Evolutionary conservation across 495 filamentous ascomycete species (phyloP).

Genomic region (Aspergillus nidulans): DNA sequence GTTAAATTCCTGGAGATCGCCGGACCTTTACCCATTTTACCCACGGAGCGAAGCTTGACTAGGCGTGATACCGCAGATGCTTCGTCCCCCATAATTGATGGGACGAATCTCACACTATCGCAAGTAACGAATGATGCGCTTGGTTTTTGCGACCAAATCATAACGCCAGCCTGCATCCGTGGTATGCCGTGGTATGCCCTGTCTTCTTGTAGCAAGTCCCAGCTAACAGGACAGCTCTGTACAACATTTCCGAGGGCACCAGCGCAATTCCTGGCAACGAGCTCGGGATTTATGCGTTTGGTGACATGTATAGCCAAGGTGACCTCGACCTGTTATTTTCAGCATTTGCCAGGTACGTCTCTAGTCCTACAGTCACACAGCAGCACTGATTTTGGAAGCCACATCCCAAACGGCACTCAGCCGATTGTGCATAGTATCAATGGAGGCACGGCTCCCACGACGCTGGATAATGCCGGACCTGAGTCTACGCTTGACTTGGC

Average conservation of each 20-base stretch:
- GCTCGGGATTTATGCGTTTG: slow-evolving; percentile 42
- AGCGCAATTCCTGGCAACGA: slow-evolving; percentile 35
- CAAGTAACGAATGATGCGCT: neutral
- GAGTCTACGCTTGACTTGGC: slow-evolving; percentile 53
- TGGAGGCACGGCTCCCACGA: slow-evolving; percentile 34
- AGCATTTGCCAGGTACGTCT: slow-evolving; percentile 16
- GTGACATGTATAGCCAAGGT: slow-evolving; percentile 45
- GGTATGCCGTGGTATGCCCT: neutral
- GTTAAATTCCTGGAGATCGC: slow-evolving; percentile 35
- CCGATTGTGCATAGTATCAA: slow-evolving; percentile 41
- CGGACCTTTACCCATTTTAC: slow-evolving; percentile 4
- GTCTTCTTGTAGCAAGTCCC: neutral
- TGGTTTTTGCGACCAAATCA: slow-evolving; percentile 32
- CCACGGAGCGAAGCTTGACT: slow-evolving; percentile 4
- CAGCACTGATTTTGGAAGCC: neutral
- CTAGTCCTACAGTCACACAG: neutral
- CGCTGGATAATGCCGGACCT: slow-evolving; percentile 25
- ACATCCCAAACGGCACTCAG: slow-evolving; percentile 32
- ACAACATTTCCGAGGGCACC: slow-evolving; percentile 34
- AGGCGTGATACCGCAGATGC: slow-evolving; percentile 3
- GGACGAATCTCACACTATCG: neutral
- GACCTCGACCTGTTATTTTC: slow-evolving; percentile 60
- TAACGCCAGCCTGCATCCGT: slow-evolving; percentile 32
- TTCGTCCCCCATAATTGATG: neutral
- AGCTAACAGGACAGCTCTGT: slow-evolving; percentile 27